Conservation (phyloP, 2,329 filamentous ascomycete genomes). For the Cercospora zeae-maydis region DNA sequence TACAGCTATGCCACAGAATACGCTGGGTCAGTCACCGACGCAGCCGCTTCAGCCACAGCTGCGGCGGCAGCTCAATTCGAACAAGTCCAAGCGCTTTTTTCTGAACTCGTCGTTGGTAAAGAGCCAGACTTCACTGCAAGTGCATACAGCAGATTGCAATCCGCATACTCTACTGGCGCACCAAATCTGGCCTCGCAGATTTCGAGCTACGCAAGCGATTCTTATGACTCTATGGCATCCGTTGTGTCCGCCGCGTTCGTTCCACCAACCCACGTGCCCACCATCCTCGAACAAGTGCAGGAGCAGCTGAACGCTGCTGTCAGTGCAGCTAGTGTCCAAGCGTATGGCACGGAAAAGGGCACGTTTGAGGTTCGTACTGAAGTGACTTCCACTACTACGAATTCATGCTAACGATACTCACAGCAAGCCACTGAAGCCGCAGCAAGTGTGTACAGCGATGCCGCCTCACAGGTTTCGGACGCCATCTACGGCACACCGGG, state of each 20-base stretch:
- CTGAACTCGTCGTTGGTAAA: constrained; percentile 71
- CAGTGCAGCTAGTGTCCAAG: constrained; percentile 54
- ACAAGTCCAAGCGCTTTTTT: constrained; percentile 67
- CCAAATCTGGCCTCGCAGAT: constrained; percentile 52
- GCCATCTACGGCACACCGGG: constrained; percentile 55
- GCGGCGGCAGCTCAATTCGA: constrained; percentile 62
- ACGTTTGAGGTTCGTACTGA: constrained; percentile 41
- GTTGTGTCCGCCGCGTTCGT: constrained; percentile 52
- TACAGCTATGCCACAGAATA: constrained; percentile 55
- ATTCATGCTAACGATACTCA: constrained; percentile 5
- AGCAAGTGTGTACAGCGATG: constrained; percentile 49
- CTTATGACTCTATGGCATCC: constrained; percentile 46
- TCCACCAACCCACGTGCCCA: constrained; percentile 56
- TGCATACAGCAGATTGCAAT: constrained; percentile 67
- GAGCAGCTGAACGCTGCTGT: constrained; percentile 58
- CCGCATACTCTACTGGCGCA: constrained; percentile 66
- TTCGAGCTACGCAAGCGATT: constrained; percentile 52
- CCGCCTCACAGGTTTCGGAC: constrained; percentile 35
- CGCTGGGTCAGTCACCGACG: constrained; percentile 61
- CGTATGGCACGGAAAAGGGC: constrained; percentile 57
- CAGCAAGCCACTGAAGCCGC: constrained; percentile 54
- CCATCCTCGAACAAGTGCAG: constrained; percentile 55
- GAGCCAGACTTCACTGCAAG: constrained; percentile 80
- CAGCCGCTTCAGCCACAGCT: constrained; percentile 60
- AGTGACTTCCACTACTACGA: background rate